These are phyloP conservation scores for Lunasporangiospora selenospora DNA, from an alignment of 192 early-diverging fungal species.

Conservation along the genomic window DNA sequence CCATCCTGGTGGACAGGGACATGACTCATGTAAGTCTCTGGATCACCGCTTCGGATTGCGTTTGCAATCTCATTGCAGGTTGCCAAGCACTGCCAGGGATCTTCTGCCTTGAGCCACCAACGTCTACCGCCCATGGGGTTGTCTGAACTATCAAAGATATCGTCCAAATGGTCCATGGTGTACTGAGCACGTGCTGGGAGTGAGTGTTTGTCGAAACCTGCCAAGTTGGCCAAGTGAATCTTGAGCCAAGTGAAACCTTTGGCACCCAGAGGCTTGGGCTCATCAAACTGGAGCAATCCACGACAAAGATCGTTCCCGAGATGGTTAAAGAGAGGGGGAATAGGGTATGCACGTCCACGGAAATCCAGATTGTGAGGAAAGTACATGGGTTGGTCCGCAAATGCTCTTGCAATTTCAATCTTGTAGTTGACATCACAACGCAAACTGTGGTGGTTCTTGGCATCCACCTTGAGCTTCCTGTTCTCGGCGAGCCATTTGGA, in stretches of 20 bases:
- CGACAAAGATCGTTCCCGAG: conserved; percentile 96
- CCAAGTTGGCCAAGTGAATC: conserved; percentile 93
- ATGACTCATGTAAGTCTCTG: conserved; percentile 70
- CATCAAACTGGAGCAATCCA: conserved; percentile 87
- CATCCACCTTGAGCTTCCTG: conserved; percentile 62
- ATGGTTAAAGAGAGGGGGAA: conserved; percentile 95
- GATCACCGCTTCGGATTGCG: conserved; percentile 76
- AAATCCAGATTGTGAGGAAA: conserved; percentile 99
- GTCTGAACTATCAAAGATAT: conserved; percentile 85
- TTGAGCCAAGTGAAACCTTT: conserved; percentile 91
- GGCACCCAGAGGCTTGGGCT: conserved; percentile 78
- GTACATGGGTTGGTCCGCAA: conserved; percentile 87
- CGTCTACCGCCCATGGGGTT: conserved; percentile 76
- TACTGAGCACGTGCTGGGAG: conserved; percentile 83
- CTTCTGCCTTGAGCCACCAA: conserved; percentile 92
- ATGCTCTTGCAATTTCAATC: conserved; percentile 94
- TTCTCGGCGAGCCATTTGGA: conserved; percentile 60
- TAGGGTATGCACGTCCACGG: conserved; percentile 96
- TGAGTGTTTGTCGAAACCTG: conserved; percentile 92
- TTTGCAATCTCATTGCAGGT: conserved; percentile 85
- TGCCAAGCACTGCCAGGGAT: conserved; percentile 94
- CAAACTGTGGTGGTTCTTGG: conserved; percentile 81
- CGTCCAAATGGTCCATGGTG: conserved; percentile 74
- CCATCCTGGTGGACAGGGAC: conserved; percentile 97
- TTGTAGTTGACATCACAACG: conserved; percentile 95